Percentiles rank a stretch among this genome's conserved stretches.
Evolutionary conservation across 768 basidiomycete species (phyloP).

Genomic region (Psilocybe cubensis): DNA sequence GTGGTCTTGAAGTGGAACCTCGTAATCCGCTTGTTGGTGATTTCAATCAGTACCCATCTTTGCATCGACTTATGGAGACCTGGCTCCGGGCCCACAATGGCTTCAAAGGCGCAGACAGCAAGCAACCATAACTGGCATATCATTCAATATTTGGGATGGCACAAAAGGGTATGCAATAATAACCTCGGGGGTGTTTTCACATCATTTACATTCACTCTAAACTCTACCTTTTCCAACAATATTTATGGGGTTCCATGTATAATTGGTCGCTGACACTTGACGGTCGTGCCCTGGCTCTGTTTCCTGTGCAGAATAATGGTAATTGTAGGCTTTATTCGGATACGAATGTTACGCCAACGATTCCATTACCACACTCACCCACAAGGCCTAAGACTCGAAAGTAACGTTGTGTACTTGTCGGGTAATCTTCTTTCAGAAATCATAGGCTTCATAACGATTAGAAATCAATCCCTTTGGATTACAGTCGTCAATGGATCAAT

Average conservation of each 20-base stretch:
- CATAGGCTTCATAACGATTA: slow-evolving; percentile 14
- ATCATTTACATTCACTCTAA: background rate
- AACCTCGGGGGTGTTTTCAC: background rate
- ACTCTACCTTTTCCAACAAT: background rate
- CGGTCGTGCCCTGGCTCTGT: background rate
- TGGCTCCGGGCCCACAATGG: background rate
- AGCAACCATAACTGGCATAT: background rate
- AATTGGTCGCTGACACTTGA: background rate
- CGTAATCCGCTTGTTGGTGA: background rate
- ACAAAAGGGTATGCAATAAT: background rate
- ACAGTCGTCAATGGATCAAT: background rate
- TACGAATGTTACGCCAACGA: background rate
- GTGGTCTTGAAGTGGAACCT: background rate
- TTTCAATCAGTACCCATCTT: background rate
- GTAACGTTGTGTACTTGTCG: background rate
- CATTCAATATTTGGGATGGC: background rate
- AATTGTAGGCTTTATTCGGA: background rate
- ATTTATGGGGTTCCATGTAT: background rate
- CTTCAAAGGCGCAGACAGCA: background rate
- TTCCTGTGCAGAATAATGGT: background rate
- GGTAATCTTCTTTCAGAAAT: slow-evolving; percentile 11
- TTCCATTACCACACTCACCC: background rate
- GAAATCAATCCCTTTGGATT: slow-evolving; percentile 14
- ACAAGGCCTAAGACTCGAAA: background rate
- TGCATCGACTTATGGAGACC: too few species aligned